A percentile compares a stretch with the other conserved stretches of the same genome.
phyloP scores from a whole-genome alignment of 2,329 filamentous ascomycete genomes.

The Coccinonectria pachysandricola region DNA sequence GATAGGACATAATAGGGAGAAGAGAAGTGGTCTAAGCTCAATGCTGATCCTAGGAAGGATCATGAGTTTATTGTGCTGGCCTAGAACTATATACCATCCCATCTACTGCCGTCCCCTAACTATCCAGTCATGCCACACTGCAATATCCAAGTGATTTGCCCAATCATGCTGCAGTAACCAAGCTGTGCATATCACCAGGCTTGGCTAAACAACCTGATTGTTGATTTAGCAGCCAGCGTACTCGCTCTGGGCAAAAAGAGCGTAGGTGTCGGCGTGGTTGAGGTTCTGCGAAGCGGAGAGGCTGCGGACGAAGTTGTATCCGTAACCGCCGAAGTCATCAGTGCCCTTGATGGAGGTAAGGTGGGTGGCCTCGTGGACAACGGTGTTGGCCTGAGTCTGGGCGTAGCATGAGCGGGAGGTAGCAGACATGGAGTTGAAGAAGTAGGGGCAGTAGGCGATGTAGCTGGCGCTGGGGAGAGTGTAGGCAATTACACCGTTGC shows the following conservation, averaged over 20 bases:
- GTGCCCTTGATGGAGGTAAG: conserved; percentile 47
- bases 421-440: conserved; percentile 44
- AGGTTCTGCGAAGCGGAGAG: conserved; percentile 41
- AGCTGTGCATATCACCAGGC: too few relatives aligned
- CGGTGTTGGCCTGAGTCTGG: conserved; percentile 56
- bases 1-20: too few relatives aligned
- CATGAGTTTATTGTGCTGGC: too few relatives aligned
- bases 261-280: conserved; percentile 53
- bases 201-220: too few relatives aligned
- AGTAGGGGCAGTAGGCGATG: conserved; percentile 53
- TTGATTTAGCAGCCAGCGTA: conserved; percentile 7
- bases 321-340: conserved; percentile 47
- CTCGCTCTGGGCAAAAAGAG: conserved; percentile 29
- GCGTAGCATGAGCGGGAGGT: conserved; percentile 43
- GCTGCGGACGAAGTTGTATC: conserved; percentile 38
- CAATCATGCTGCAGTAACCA: too few relatives aligned
- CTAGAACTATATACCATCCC: too few relatives aligned
- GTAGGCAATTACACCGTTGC: conserved; percentile 45
- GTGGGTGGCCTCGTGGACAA: conserved; percentile 57
- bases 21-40: too few relatives aligned
- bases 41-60: too few relatives aligned
- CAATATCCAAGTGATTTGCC: too few relatives aligned
- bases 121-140: too few relatives aligned
- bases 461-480: conserved; percentile 43
- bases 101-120: too few relatives aligned